Conservation (phyloP, 495 filamentous ascomycete species). For the Hypomontagnella submonticulosa region DNA sequence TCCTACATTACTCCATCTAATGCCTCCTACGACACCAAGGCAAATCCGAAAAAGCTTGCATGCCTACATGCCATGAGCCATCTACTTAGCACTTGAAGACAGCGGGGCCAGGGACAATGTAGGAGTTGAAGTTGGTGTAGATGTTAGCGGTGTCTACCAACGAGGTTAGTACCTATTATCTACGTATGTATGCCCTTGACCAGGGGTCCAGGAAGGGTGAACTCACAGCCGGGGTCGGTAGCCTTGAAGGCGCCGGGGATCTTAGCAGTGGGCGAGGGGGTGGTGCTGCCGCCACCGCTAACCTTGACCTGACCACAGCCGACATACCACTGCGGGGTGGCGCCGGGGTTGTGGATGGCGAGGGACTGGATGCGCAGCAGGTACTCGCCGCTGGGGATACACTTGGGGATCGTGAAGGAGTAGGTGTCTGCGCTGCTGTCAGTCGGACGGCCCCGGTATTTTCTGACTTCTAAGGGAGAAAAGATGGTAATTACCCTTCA, state of each 20-base stretch:
- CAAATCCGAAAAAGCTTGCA: background rate
- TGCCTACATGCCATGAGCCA: too few species aligned
- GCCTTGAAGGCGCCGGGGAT: conserved; percentile 67
- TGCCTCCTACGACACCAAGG: background rate
- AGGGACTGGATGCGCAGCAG: conserved; percentile 70
- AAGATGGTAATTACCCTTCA: conserved; percentile 53
- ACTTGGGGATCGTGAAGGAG: conserved; percentile 64
- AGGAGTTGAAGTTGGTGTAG: conserved; percentile 45
- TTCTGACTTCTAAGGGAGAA: too few species aligned
- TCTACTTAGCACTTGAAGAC: conserved; percentile 42
- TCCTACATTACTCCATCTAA: background rate
- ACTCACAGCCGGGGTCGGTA: conserved; percentile 62
- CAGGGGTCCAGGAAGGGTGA: background rate
- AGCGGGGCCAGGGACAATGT: conserved; percentile 43
- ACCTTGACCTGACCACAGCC: conserved; percentile 70
- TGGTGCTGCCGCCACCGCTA: conserved; percentile 61
- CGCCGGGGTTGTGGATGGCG: conserved; percentile 69
- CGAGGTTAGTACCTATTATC: background rate
- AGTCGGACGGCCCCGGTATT: background rate
- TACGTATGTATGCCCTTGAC: too few species aligned
- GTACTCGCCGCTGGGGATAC: conserved; percentile 67
- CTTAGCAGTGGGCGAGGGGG: conserved; percentile 57
- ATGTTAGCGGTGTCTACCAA: conserved; percentile 45
- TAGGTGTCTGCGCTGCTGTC: conserved; percentile 51
- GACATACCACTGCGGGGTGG: conserved; percentile 64